These are phyloP conservation scores for Bothriochloa decipiens DNA, from an alignment of 176 grass and related monocot species.

Conservation along the genomic window DNA sequence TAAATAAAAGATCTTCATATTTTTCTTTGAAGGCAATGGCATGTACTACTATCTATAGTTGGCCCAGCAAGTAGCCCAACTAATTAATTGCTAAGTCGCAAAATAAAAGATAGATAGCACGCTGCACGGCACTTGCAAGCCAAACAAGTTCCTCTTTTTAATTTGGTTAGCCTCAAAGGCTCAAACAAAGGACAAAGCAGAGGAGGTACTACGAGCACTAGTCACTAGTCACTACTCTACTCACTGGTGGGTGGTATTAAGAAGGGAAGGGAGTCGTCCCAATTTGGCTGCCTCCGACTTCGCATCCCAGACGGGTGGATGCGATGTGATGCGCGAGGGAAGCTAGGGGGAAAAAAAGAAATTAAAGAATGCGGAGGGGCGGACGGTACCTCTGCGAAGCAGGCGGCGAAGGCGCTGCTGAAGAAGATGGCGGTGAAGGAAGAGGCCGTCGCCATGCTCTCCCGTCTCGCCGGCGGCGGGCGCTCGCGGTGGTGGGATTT, in stretches of 20 bases:
- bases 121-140: neutral
- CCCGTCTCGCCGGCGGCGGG: neutral
- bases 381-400: conserved; percentile 77
- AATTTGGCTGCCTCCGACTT: neutral
- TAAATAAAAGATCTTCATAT: neutral
- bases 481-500: neutral
- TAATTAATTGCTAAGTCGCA: neutral
- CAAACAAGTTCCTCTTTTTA: neutral
- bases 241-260: neutral
- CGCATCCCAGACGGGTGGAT: neutral
- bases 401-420: conserved; percentile 90
- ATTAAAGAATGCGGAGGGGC: neutral
- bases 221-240: neutral
- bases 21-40: neutral
- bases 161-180: neutral
- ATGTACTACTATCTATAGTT: neutral
- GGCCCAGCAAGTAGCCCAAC: neutral
- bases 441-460: conserved; percentile 25
- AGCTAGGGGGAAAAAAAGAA: neutral
- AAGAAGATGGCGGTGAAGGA: conserved; percentile 74
- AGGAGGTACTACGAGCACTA: neutral
- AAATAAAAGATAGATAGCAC: neutral
- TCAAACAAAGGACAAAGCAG: neutral
- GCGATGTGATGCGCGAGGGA: neutral
- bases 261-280: neutral